Conservation (phyloP, 441 rosid species). For the Mallotus repandus region DNA sequence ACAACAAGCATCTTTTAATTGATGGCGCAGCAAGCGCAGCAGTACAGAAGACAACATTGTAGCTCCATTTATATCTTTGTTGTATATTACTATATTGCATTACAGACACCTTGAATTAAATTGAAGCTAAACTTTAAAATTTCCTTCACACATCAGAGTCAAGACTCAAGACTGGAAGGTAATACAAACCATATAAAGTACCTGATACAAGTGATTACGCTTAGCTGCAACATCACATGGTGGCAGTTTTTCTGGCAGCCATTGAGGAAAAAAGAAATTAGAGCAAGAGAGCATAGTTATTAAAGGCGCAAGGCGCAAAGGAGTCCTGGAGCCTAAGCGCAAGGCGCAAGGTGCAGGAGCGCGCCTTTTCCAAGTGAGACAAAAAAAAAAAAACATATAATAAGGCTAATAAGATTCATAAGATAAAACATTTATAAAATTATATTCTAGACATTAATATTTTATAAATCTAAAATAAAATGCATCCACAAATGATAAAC, state of each 20-base stretch:
- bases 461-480: too few relatives aligned
- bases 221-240: conserved; percentile 69
- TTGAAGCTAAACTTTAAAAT: background rate
- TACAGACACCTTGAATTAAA: background rate
- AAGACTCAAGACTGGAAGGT: background rate
- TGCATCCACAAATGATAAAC: too few relatives aligned
- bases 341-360: too few relatives aligned
- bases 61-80: background rate
- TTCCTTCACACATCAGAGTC: background rate
- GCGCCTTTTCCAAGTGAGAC: too few relatives aligned
- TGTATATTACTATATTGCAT: too few relatives aligned
- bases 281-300: background rate
- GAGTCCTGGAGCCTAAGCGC: too few relatives aligned
- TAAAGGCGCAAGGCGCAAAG: too few relatives aligned
- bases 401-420: too few relatives aligned
- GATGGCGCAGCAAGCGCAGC: too few relatives aligned
- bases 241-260: conserved; percentile 47
- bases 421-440: too few relatives aligned
- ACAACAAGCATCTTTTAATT: too few relatives aligned
- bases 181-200: conserved; percentile 21
- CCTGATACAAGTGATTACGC: conserved; percentile 83
- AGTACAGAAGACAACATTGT: background rate
- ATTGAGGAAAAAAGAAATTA: background rate
- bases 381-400: conserved; percentile 88
- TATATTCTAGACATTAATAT: too few relatives aligned